Evolutionary conservation across 2,329 filamentous ascomycete genomes (phyloP), one percentile per base, ranked within the genome.

Genomic region (Penicillium sp.): DNA sequence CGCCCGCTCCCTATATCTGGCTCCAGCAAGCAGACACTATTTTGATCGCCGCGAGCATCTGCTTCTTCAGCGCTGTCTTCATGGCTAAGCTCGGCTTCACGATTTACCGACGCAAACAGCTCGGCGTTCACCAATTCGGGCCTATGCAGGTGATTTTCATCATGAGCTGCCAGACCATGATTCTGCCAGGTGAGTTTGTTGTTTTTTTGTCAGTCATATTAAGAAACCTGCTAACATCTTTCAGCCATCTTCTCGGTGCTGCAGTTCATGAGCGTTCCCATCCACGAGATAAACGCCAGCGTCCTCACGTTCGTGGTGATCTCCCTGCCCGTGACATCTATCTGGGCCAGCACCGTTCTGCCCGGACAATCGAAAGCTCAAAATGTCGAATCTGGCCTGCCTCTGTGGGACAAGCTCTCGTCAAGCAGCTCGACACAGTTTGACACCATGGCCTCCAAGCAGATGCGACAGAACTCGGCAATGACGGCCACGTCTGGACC

Each of bases 121-220:
- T 88, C 59, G 83, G 83, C 1, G 74, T 87, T 64, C 78, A 74
- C 55, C 79, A 83, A 55, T 87, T 86, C 64, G 83, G 83, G 9
- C 82, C 83, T 1, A 83, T 88, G 77, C 83, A 86, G 63, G 80
- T 86, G 56, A 82, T 88, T 59, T 86, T 86, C 67, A 80, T 87
- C 63, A 86, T 87, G 80, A 82, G 83, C 48, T 84, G 82, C 60
- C 85, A 87, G 70, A 87, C 85, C 1, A 78, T 89, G 77, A 65
- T 85, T 33, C 75, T 88, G 60, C 86, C 86, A 66, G 80, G 85
- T 86, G 74, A 71, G 77, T 48, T 45, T 30, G n/a, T 33, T 51
- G 28, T 42, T n/a, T 26, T 20, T 12, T 56, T 64, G 46, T 42
- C 18, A 55, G 28, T 57, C 30, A 12, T 21, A 46, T 24, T 48